Conservation (phyloP, 208 protist species). For the Vickermania spadyakhi region DNA sequence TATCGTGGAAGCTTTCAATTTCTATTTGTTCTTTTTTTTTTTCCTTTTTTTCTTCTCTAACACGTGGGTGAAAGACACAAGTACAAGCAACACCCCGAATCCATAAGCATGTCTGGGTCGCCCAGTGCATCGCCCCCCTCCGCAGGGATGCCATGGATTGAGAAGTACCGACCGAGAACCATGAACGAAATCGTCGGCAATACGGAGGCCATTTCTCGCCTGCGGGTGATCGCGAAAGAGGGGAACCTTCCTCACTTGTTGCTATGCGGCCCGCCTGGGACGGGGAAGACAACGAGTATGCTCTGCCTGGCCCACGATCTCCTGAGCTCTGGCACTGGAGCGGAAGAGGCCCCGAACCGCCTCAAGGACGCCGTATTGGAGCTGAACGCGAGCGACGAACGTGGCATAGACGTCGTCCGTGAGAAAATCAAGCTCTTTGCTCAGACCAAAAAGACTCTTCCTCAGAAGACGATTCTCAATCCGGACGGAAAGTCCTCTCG, state of each 20-base stretch:
- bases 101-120: background rate
- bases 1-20: background rate
- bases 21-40: constrained; percentile 9
- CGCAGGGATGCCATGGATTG: constrained; percentile 95
- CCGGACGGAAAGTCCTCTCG: constrained; percentile 4
- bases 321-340: constrained; percentile 45
- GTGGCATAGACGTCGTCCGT: constrained; percentile 97
- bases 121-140: background rate
- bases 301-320: constrained; percentile 93
- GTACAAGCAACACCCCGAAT: background rate
- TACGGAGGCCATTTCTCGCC: constrained; percentile 91
- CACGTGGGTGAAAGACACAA: background rate
- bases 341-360: constrained; percentile 8
- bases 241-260: constrained; percentile 98
- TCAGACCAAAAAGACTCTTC: constrained; percentile 89
- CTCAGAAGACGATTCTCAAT: constrained; percentile 34
- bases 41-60: background rate
- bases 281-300: constrained; percentile 97
- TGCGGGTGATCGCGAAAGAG: constrained; percentile 93
- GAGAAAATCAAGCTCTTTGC: constrained; percentile 99
- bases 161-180: constrained; percentile 97
- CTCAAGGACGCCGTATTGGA: constrained; percentile 97
- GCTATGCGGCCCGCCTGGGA: constrained; percentile 91
- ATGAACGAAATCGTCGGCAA: constrained; percentile 98
- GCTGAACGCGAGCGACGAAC: constrained; percentile 99